A percentile compares a stretch with the other conserved stretches of the same genome.
Conservation (phyloP, 108 stramenopile genomes). For the Seminavis robusta region DNA sequence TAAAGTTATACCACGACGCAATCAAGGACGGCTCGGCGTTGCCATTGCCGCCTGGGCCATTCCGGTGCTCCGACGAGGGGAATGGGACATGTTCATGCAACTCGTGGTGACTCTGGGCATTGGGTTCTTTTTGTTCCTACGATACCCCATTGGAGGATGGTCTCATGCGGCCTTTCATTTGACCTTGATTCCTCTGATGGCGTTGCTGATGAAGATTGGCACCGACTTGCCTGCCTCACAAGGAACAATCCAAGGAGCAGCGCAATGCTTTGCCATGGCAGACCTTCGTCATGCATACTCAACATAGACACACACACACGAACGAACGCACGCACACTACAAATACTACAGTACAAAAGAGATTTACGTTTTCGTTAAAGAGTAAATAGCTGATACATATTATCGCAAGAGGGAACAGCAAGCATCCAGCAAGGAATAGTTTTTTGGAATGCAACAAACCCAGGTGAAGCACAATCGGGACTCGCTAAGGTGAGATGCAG, state of each 20-base stretch:
- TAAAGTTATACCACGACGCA: slow-evolving; percentile 41
- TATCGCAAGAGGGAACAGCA: too few relatives aligned
- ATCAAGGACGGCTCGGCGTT: slow-evolving; percentile 48
- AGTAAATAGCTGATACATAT: too few relatives aligned
- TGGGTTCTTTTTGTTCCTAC: slow-evolving; percentile 35
- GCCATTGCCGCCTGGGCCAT: slow-evolving; percentile 55
- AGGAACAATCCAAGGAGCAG: slow-evolving; percentile 23
- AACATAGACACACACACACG: too few relatives aligned
- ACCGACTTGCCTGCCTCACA: slow-evolving; percentile 30
- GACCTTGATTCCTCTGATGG: slow-evolving; percentile 42
- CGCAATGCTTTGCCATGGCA: slow-evolving; percentile 16
- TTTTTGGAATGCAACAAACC: too few relatives aligned
- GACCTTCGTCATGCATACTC: too few relatives aligned
- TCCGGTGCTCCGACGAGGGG: slow-evolving; percentile 46
- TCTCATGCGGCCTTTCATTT: slow-evolving; percentile 72
- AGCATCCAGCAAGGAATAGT: too few relatives aligned
- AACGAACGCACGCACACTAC: too few relatives aligned
- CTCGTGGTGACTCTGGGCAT: slow-evolving; percentile 24
- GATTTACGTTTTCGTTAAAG: too few relatives aligned
- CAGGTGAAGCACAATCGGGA: too few relatives aligned
- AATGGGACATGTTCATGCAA: slow-evolving; percentile 15
- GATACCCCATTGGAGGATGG: slow-evolving; percentile 80
- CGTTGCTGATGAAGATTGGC: slow-evolving; percentile 31
- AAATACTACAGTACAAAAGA: too few relatives aligned
- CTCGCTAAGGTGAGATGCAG: too few relatives aligned